Conservation (phyloP, 805 yeast species). For the Teunomyces pallodes region DNA sequence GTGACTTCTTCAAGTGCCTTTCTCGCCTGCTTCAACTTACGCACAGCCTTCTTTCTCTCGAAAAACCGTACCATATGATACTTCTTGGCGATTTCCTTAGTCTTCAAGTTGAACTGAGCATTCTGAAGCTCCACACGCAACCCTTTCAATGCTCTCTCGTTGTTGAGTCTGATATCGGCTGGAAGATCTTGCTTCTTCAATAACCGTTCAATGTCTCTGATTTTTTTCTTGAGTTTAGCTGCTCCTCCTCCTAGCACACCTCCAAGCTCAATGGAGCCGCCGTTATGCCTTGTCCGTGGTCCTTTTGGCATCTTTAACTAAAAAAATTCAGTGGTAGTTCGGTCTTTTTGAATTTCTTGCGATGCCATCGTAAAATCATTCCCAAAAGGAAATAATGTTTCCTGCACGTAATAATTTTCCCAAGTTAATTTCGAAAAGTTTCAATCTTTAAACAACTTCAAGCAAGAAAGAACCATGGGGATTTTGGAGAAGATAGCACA, state of each 20-base stretch:
- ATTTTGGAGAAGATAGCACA: conserved; percentile 70
- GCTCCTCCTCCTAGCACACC: conserved; percentile 31
- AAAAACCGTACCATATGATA: conserved; percentile 94
- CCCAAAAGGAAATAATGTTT: not conserved
- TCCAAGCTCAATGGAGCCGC: conserved; percentile 25
- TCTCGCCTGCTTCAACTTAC: conserved; percentile 58
- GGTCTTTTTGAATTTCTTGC: not conserved
- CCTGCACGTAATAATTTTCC: not conserved
- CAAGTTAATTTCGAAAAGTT: too few relatives aligned
- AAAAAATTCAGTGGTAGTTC: not conserved
- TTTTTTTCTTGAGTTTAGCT: conserved; percentile 73
- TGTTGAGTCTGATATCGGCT: conserved; percentile 61
- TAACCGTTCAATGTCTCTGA: conserved; percentile 80
- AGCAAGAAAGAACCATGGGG: conserved; percentile 9
- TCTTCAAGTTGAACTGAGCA: conserved; percentile 43
- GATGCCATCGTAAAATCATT: not conserved
- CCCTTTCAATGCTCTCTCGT: conserved; percentile 74
- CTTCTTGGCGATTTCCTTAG: conserved; percentile 57
- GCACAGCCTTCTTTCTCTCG: conserved; percentile 79
- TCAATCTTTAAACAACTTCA: too few relatives aligned
- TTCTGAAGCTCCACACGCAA: conserved; percentile 55
- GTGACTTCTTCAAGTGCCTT: conserved; percentile 35
- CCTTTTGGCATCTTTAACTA: conserved; percentile 14
- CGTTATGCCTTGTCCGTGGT: conserved; percentile 16
- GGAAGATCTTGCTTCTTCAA: conserved; percentile 59